Conservation (phyloP, 2,329 filamentous ascomycete genomes). For the Xylariaceae sp. region DNA sequence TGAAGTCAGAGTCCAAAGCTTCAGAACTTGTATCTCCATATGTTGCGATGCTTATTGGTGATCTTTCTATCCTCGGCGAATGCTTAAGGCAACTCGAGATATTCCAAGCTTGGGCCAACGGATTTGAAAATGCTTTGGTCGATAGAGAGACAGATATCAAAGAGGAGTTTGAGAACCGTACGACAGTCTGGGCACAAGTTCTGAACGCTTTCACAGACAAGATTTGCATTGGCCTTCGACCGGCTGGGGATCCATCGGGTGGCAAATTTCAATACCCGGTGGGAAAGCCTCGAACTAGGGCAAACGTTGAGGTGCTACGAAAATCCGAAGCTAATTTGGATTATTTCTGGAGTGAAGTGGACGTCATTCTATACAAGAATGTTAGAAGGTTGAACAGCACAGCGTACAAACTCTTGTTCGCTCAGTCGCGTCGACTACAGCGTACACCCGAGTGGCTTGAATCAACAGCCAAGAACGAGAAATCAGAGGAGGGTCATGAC, state of each 20-base stretch:
- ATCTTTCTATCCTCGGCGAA: conserved; percentile 43
- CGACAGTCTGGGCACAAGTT: conserved; percentile 12
- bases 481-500: conserved; percentile 11
- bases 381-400: conserved; percentile 24
- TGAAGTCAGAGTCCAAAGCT: conserved; percentile 35
- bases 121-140: conserved; percentile 32
- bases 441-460: conserved; percentile 49
- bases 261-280: conserved; percentile 41
- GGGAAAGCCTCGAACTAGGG: conserved; percentile 20
- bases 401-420: conserved; percentile 29
- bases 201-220: conserved; percentile 15
- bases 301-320: conserved; percentile 19
- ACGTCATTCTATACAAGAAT: conserved; percentile 14
- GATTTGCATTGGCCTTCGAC: conserved; percentile 10
- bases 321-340: conserved; percentile 23
- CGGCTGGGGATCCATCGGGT: conserved; percentile 32
- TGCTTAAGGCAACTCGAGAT: conserved; percentile 42
- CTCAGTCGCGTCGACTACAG: conserved; percentile 35
- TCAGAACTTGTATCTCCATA: conserved; percentile 36
- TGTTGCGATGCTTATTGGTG: conserved; percentile 36
- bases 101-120: conserved; percentile 46
- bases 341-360: conserved; percentile 18
- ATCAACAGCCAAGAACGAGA: conserved; percentile 24
- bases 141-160: conserved; percentile 25
- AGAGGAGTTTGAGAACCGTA: conserved; percentile 22